Evolutionary conservation across 345 rosid genomes (phyloP).

Genomic region (Atalantia buxifolia): DNA sequence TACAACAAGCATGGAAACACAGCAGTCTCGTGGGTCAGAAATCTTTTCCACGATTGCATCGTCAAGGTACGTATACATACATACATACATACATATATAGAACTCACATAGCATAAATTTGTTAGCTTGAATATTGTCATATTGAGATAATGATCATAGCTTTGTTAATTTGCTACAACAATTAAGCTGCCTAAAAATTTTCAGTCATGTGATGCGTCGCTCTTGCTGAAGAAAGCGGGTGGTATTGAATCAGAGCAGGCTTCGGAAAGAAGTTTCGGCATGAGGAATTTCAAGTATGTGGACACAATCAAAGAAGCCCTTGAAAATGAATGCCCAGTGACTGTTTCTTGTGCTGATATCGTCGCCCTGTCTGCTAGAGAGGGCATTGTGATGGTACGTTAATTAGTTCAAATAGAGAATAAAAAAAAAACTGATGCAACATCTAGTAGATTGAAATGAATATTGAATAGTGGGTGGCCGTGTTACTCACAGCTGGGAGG

Average conservation of each 20-base stretch:
- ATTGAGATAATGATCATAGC: not conserved
- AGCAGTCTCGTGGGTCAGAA: conserved; percentile 86
- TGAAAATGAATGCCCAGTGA: conserved; percentile 63
- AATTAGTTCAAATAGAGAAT: too few species aligned
- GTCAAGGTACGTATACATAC: conserved; percentile 38
- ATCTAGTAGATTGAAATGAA: not conserved
- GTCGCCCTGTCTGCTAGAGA: conserved; percentile 85
- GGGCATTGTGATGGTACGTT: conserved; percentile 60
- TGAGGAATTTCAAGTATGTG: conserved; percentile 85
- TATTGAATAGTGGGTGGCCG: not conserved
- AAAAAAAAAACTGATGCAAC: too few species aligned
- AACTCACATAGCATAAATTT: too few species aligned
- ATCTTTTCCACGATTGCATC: conserved; percentile 85
- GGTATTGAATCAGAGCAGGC: conserved; percentile 63
- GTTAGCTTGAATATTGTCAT: too few species aligned
- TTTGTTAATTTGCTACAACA: not conserved
- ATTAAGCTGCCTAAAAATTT: not conserved
- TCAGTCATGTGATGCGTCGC: conserved; percentile 83
- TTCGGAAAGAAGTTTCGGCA: conserved; percentile 69
- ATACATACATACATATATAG: too few species aligned
- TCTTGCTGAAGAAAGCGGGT: conserved; percentile 49
- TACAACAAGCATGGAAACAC: conserved; percentile 83
- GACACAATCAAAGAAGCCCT: conserved; percentile 69
- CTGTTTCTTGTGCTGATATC: conserved; percentile 83
- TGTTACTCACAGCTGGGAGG: conserved; percentile 54